Percentiles rank a stretch among this genome's conserved stretches.
These are phyloP conservation scores for Stevia rebaudiana DNA, from an alignment of 140 eudicot species.

Conservation along the genomic window DNA sequence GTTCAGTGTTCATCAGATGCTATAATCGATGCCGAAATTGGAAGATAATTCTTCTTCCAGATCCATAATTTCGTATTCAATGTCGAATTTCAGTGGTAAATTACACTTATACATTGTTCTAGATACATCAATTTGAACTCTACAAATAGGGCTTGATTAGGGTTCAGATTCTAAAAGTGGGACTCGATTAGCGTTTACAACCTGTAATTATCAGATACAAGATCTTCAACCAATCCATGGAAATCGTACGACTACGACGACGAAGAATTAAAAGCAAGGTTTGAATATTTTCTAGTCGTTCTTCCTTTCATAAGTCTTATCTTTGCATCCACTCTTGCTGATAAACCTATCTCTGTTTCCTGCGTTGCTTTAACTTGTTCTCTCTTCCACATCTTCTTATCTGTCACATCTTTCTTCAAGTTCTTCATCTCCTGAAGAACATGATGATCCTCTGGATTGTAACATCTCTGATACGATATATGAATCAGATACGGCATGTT, in stretches of 20 bases:
- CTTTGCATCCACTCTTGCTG: slow-evolving; percentile 68
- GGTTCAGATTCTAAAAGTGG: not conserved
- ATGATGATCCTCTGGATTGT: slow-evolving; percentile 63
- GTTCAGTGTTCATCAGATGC: not conserved
- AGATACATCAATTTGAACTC: not conserved
- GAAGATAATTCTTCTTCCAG: not conserved
- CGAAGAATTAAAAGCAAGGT: slow-evolving; percentile 22
- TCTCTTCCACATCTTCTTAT: slow-evolving; percentile 47
- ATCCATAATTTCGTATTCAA: not conserved
- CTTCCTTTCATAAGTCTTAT: slow-evolving; percentile 40
- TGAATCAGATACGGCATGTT: slow-evolving; percentile 48
- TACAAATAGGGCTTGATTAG: not conserved
- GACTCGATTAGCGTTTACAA: not conserved
- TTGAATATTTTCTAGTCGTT: slow-evolving; percentile 33
- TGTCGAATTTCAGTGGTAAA: not conserved
- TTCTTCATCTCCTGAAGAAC: slow-evolving; percentile 56
- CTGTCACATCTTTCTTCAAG: slow-evolving; percentile 38
- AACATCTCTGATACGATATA: slow-evolving; percentile 42
- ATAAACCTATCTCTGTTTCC: slow-evolving; percentile 53
- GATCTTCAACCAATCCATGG: not conserved
- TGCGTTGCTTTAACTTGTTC: slow-evolving; percentile 51
- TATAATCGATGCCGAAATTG: not conserved
- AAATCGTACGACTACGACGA: not conserved
- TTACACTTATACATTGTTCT: not conserved
- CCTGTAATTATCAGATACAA: not conserved